Conservation (phyloP, 148 eudicot genomes). For the Fagopyrum esculentum region DNA sequence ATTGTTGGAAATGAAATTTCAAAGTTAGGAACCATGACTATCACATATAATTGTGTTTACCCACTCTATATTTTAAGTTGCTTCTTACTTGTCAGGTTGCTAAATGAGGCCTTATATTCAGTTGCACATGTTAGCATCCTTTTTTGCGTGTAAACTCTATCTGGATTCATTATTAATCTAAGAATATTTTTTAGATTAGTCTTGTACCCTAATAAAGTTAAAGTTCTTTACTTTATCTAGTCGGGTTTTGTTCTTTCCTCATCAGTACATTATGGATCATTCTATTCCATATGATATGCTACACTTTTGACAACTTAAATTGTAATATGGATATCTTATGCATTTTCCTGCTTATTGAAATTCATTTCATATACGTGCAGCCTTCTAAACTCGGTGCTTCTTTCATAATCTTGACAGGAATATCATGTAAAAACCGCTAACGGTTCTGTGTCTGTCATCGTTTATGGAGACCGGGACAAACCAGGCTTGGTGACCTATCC, state of each 20-base stretch:
- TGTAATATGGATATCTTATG: background rate
- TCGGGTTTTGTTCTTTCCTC: conserved; percentile 9
- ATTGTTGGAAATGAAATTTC: conserved; percentile 5
- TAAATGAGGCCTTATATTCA: conserved; percentile 21
- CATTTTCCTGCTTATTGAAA: background rate
- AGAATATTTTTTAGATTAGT: conserved; percentile 3
- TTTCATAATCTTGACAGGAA: conserved; percentile 45
- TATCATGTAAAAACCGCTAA: conserved; percentile 62
- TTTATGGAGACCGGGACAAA: conserved; percentile 92
- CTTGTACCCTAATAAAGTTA: conserved; percentile 7
- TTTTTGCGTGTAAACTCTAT: conserved; percentile 22
- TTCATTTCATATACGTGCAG: background rate
- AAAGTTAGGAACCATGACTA: background rate
- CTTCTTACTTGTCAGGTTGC: conserved; percentile 21
- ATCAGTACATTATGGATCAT: conserved; percentile 6
- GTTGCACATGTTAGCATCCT: conserved; percentile 31
- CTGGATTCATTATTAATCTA: conserved; percentile 15
- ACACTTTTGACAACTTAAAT: background rate
- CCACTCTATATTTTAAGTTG: conserved; percentile 8
- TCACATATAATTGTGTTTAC: background rate
- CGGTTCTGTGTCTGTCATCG: conserved; percentile 86
- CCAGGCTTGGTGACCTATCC: conserved; percentile 95
- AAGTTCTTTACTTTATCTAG: conserved; percentile 10
- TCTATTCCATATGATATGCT: background rate
- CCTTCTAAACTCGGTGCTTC: background rate